Evolutionary conservation across 2,329 filamentous ascomycete species (phyloP).

Genomic region (Neofusicoccum umdonicola): DNA sequence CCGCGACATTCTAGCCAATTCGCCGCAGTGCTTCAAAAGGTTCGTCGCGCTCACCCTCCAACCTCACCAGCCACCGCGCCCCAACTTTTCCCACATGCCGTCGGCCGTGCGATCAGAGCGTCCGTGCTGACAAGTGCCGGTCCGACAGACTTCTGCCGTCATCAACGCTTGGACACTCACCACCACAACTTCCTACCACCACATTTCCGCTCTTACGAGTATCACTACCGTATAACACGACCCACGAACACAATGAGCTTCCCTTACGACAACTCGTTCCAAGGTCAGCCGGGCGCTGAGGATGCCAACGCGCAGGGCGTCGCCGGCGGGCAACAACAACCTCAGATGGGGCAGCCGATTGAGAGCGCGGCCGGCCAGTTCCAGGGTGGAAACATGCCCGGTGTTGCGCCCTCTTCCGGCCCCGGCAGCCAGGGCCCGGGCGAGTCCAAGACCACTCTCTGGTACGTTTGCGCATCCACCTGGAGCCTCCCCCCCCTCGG

Average conservation of each 20-base stretch:
- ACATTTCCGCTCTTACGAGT: conserved; percentile 17
- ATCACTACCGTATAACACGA: conserved; percentile 12
- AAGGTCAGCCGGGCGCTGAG: conserved; percentile 56
- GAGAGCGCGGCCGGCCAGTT: conserved; percentile 53
- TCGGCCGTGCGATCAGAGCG: conserved; percentile 16
- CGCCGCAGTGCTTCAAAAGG: conserved; percentile 2
- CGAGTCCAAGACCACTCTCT: conserved; percentile 52
- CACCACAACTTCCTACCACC: conserved; percentile 9
- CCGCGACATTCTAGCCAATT: conserved; percentile 12
- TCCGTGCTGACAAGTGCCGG: conserved; percentile 16
- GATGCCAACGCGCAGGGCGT: conserved; percentile 53
- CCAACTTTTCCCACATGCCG: conserved; percentile 2
- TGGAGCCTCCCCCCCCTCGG: not conserved
- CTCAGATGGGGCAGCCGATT: conserved; percentile 57
- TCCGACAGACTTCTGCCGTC: conserved; percentile 17
- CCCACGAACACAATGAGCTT: conserved; percentile 57
- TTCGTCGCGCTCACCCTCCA: conserved; percentile 22
- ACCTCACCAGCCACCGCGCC: conserved; percentile 1
- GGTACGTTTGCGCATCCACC: conserved; percentile 37
- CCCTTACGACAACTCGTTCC: conserved; percentile 63
- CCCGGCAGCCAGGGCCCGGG: conserved; percentile 36
- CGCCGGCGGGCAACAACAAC: conserved; percentile 42
- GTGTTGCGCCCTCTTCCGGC: conserved; percentile 37
- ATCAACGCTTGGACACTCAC: conserved; percentile 17
- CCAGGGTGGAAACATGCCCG: conserved; percentile 47